These are phyloP conservation scores for Phaseolus lunatus DNA, from an alignment of 306 rosid genomes.

Conservation along the genomic window DNA sequence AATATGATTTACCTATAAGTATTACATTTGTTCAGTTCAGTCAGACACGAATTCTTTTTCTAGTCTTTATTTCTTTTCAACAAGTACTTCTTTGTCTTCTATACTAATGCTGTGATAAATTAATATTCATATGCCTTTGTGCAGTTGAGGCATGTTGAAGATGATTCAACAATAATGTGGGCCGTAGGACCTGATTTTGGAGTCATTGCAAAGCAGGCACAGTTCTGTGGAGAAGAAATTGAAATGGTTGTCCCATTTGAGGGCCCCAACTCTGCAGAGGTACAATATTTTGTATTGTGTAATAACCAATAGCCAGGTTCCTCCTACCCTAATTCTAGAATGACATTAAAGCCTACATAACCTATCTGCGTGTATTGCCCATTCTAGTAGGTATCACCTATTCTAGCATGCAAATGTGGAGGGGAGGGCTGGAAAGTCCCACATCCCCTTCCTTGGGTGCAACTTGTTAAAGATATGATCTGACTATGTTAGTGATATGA, in stretches of 20 bases:
- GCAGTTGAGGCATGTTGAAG: slow-evolving; percentile 86
- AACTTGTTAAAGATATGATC: neutral
- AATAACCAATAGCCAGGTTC: neutral
- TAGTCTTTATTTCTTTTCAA: slow-evolving; percentile 3
- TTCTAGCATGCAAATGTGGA: neutral
- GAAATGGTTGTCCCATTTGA: slow-evolving; percentile 98
- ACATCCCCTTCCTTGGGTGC: neutral
- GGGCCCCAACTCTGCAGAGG: slow-evolving; percentile 81
- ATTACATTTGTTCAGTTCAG: slow-evolving; percentile 8
- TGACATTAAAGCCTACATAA: no score
- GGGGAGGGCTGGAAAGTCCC: neutral
- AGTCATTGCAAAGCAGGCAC: slow-evolving; percentile 77
- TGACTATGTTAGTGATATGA: no score
- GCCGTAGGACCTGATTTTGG: slow-evolving; percentile 85
- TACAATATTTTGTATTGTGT: slow-evolving; percentile 43
- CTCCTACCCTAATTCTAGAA: neutral
- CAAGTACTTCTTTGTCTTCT: slow-evolving; percentile 21
- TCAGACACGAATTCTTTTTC: neutral
- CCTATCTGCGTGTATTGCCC: neutral
- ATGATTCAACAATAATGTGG: slow-evolving; percentile 93
- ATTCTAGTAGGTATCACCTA: no score
- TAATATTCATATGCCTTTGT: slow-evolving; percentile 42
- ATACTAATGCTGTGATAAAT: slow-evolving; percentile 40
- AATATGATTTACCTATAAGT: slow-evolving; percentile 31
- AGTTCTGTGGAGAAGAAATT: slow-evolving; percentile 77